Evolutionary conservation across 495 filamentous ascomycete genomes (phyloP).

Genomic region (Penicillium lividum): DNA sequence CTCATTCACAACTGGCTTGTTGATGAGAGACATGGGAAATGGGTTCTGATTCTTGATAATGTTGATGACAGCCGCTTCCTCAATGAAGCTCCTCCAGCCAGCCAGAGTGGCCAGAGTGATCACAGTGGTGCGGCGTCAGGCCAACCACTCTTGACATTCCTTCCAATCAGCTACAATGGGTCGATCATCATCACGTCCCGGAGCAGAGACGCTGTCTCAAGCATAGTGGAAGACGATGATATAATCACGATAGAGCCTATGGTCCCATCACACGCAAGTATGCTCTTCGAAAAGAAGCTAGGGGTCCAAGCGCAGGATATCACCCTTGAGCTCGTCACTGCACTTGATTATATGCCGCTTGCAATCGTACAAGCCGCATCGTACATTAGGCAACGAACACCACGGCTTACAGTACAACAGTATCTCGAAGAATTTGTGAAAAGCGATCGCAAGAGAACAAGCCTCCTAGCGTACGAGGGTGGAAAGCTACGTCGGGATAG

Average conservation of each 20-base stretch:
- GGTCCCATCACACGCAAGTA: constrained; percentile 28
- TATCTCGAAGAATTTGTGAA: constrained; percentile 39
- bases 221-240: constrained; percentile 31
- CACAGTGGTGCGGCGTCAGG: no score
- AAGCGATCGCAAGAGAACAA: constrained; percentile 33
- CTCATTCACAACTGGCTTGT: background rate
- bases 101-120: no score
- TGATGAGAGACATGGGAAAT: background rate
- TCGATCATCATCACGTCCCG: constrained; percentile 41
- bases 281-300: constrained; percentile 44
- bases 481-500: constrained; percentile 37
- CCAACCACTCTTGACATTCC: background rate
- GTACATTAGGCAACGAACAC: no score
- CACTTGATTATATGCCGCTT: constrained; percentile 45
- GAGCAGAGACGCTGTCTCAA: constrained; percentile 24
- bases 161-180: background rate
- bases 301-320: constrained; percentile 5
- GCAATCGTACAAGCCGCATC: no score
- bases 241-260: constrained; percentile 42
- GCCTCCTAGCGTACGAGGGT: constrained; percentile 38
- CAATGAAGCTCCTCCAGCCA: background rate
- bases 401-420: constrained; percentile 9
- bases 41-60: constrained; percentile 3
- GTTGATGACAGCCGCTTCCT: constrained; percentile 24
- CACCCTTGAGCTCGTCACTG: constrained; percentile 26